Evolutionary conservation across 2,329 filamentous ascomycete species (phyloP).

Genomic region (Neofusicoccum cordaticola): DNA sequence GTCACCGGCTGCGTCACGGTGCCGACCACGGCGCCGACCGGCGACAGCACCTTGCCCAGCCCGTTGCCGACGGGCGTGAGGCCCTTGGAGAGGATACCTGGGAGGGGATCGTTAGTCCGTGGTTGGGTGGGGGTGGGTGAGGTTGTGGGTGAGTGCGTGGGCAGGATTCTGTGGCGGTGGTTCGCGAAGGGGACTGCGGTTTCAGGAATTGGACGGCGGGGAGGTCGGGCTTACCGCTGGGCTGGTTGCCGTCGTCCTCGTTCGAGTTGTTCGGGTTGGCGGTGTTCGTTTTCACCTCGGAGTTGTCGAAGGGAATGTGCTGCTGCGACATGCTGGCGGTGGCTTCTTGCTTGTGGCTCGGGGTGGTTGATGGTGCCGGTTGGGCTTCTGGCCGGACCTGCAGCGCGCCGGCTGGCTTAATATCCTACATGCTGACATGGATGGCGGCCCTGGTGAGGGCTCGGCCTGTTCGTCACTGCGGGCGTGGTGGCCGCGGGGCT

Average conservation of each 20-base stretch:
- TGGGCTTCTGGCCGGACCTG: too few species aligned
- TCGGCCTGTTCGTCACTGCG: too few species aligned
- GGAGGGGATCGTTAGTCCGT: not conserved
- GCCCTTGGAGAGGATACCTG: conserved; percentile 20
- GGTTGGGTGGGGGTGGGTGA: not conserved
- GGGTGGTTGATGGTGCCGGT: too few species aligned
- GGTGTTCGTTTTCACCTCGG: not conserved
- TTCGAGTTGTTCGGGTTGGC: conserved; percentile 11
- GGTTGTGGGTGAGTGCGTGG: not conserved
- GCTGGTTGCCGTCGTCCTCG: conserved; percentile 13
- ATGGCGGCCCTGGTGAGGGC: not conserved
- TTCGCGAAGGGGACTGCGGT: too few species aligned
- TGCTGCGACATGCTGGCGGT: not conserved
- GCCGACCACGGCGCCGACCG: conserved; percentile 38
- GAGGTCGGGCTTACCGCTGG: not conserved
- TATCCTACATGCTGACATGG: not conserved
- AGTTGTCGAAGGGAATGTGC: not conserved
- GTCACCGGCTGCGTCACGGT: conserved; percentile 38
- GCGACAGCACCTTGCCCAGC: conserved; percentile 37
- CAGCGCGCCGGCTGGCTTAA: not conserved
- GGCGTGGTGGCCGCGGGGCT: not conserved
- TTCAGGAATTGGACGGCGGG: too few species aligned
- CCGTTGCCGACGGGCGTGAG: conserved; percentile 30
- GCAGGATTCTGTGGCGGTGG: too few species aligned
- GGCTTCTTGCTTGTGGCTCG: too few species aligned